Evolutionary conservation across 192 early-diverging fungal genomes (phyloP).

Genomic region (Mortierella claussenii): DNA sequence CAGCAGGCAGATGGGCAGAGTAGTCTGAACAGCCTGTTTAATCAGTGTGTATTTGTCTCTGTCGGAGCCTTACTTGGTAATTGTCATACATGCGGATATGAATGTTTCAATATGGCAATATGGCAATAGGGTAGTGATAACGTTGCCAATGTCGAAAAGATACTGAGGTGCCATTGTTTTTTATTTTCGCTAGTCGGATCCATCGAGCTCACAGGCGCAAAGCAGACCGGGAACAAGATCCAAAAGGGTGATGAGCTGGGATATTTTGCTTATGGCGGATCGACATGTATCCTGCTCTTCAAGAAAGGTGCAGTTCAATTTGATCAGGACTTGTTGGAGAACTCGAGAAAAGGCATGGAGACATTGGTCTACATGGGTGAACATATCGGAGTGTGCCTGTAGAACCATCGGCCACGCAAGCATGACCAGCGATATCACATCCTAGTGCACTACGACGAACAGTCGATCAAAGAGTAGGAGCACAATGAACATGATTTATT

Average conservation of each 20-base stretch:
- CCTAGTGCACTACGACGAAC: too few relatives aligned
- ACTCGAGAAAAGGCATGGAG: too few relatives aligned
- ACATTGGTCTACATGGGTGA: too few relatives aligned
- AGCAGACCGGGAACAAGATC: constrained; percentile 53
- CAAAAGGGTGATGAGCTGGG: constrained; percentile 78
- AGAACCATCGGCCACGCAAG: too few relatives aligned
- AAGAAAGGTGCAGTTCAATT: constrained; percentile 66
- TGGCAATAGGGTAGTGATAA: too few relatives aligned
- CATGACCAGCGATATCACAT: too few relatives aligned
- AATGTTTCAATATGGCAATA: too few relatives aligned
- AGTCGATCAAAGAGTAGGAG: neutral
- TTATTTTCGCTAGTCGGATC: constrained; percentile 64
- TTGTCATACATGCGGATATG: too few relatives aligned
- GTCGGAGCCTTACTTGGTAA: constrained; percentile 72
- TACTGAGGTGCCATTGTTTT: neutral
- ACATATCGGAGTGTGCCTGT: too few relatives aligned
- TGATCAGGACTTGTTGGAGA: constrained; percentile 69
- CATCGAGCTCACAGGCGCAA: constrained; percentile 64
- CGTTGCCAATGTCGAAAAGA: neutral
- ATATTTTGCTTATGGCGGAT: constrained; percentile 83
- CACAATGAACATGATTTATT: neutral
- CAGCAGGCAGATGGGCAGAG: constrained; percentile 25
- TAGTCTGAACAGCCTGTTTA: too few relatives aligned
- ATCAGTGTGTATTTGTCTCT: constrained; percentile 67
- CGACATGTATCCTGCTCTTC: constrained; percentile 76